Evolutionary conservation across 176 grass and related monocot species (phyloP).

Genomic region (Eleusine coracana): DNA sequence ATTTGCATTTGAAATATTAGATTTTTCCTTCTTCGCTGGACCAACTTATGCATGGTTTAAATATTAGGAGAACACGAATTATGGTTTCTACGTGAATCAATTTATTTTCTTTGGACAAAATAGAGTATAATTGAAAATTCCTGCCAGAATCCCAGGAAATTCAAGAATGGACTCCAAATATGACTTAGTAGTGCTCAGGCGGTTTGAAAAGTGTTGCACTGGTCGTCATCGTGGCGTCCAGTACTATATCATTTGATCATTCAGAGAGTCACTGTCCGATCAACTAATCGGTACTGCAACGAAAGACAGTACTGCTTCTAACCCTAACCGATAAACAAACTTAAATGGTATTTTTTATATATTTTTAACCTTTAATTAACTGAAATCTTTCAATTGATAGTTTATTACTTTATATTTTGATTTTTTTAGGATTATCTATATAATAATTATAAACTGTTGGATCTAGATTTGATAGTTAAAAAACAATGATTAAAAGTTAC

Average conservation of each 20-base stretch:
- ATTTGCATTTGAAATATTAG: background rate
- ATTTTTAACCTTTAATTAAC: too few relatives aligned
- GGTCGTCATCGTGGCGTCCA: background rate
- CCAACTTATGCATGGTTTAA: background rate
- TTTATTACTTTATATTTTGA: too few relatives aligned
- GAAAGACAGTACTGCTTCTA: background rate
- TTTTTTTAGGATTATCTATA: too few relatives aligned
- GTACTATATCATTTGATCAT: background rate
- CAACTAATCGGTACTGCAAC: background rate
- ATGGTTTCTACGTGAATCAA: background rate
- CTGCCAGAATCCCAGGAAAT: background rate
- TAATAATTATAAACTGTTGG: too few relatives aligned
- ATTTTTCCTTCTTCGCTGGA: background rate
- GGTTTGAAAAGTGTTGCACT: background rate
- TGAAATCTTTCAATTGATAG: too few relatives aligned
- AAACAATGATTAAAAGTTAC: too few relatives aligned
- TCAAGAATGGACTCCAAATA: background rate
- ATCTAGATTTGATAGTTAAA: too few relatives aligned
- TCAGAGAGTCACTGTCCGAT: background rate
- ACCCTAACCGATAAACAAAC: background rate
- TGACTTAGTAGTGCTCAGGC: background rate
- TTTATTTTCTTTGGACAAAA: background rate
- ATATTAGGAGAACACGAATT: background rate
- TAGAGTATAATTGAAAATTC: background rate
- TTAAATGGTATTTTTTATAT: too few relatives aligned